Evolutionary conservation across 1,284 basidiomycete genomes (phyloP).

Genomic region (Leccinum griseonigrum): DNA sequence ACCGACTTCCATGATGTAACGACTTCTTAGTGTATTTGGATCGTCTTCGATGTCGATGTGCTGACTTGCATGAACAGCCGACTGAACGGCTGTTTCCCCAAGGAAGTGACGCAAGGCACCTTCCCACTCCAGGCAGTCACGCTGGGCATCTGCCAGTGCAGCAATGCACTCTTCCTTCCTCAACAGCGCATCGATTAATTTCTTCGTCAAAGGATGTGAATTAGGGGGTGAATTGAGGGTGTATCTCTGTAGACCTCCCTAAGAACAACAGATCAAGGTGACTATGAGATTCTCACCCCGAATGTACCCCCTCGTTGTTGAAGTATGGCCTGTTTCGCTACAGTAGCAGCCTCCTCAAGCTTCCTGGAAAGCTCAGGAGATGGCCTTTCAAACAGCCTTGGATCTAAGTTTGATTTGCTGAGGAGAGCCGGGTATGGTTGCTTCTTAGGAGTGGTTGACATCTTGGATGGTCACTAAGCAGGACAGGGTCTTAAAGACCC

Average conservation of each 20-base stretch:
- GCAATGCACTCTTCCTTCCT: not conserved
- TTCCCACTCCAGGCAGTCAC: not conserved
- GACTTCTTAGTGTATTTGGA: not conserved
- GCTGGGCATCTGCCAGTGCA: not conserved
- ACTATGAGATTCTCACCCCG: not conserved
- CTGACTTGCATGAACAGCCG: not conserved
- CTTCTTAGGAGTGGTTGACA: not conserved
- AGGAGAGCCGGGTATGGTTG: not conserved
- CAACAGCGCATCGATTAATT: not conserved
- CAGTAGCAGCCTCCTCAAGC: not conserved
- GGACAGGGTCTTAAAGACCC: not conserved
- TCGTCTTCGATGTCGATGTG: not conserved
- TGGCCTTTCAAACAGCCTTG: not conserved
- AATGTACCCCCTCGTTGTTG: not conserved
- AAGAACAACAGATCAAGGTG: not conserved
- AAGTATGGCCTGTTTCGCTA: not conserved
- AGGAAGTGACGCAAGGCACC: not conserved
- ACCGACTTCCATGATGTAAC: not conserved
- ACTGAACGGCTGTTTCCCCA: not conserved
- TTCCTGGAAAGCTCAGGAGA: not conserved
- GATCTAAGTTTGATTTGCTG: not conserved
- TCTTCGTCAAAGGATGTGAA: not conserved
- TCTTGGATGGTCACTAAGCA: not conserved
- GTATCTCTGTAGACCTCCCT: not conserved
- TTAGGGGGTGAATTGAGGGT: not conserved